Percentiles rank a stretch among this genome's conserved stretches.
These are phyloP conservation scores for Dactylellina haptotyla DNA, from an alignment of 2,329 filamentous ascomycete genomes.

Conservation along the genomic window DNA sequence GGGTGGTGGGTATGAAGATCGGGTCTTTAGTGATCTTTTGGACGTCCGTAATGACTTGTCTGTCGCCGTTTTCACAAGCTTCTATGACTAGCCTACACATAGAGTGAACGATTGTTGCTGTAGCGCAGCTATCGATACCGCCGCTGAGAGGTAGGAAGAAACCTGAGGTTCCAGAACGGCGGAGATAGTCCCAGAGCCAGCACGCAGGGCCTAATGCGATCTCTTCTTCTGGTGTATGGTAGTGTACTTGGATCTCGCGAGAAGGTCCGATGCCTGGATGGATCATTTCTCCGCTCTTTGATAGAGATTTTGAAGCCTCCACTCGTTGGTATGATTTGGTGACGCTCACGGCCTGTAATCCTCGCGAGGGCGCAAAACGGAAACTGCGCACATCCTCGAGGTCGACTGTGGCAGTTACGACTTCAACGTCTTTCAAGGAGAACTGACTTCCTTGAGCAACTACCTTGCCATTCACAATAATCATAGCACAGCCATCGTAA, in stretches of 20 bases:
- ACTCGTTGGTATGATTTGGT: slow-evolving; percentile 65
- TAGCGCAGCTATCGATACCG: slow-evolving; percentile 71
- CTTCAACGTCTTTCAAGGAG: slow-evolving; percentile 71
- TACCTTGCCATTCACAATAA: slow-evolving; percentile 71
- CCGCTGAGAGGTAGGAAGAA: slow-evolving; percentile 70
- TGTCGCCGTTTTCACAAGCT: slow-evolving; percentile 65
- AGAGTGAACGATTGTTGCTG: slow-evolving; percentile 62
- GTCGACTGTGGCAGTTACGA: slow-evolving; percentile 73
- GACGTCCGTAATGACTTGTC: slow-evolving; percentile 68
- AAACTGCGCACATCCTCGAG: slow-evolving; percentile 76
- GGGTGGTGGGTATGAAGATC: slow-evolving; percentile 66
- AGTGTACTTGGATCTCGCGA: slow-evolving; percentile 64
- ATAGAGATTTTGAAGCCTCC: slow-evolving; percentile 64
- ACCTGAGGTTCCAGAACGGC: slow-evolving; percentile 66
- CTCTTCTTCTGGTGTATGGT: slow-evolving; percentile 73
- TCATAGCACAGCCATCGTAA: slow-evolving; percentile 73
- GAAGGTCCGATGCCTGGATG: slow-evolving; percentile 65
- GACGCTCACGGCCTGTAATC: slow-evolving; percentile 68
- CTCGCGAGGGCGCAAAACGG: slow-evolving; percentile 68
- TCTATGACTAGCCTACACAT: slow-evolving; percentile 70
- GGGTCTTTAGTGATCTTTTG: slow-evolving; percentile 65
- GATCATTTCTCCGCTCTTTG: slow-evolving; percentile 61
- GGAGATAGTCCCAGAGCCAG: slow-evolving; percentile 74
- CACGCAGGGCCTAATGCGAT: slow-evolving; percentile 73
- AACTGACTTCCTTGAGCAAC: slow-evolving; percentile 75